Conservation (phyloP, 2,329 filamentous ascomycete genomes). For the Hypoxylon sp. region DNA sequence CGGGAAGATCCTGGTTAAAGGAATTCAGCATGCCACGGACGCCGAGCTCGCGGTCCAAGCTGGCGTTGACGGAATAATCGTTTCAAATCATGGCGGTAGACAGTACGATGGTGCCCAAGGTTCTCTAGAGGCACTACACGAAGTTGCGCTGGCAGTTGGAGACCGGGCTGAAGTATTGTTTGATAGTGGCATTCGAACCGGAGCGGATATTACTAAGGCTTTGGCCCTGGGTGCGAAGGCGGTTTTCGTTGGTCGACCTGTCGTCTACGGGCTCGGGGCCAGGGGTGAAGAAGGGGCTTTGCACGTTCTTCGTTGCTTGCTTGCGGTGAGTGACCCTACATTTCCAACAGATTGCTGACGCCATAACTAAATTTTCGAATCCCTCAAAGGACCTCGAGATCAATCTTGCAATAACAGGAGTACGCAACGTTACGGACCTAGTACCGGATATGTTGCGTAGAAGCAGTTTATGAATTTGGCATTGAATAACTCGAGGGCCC, state of each 20-base stretch:
- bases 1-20: conserved; percentile 73
- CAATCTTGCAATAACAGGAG: conserved; percentile 7
- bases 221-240: conserved; percentile 64
- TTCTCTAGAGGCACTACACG: conserved; percentile 55
- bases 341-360: not conserved
- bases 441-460: not conserved
- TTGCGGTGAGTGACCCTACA: not conserved
- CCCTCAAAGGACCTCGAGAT: conserved; percentile 2
- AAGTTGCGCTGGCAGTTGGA: conserved; percentile 65
- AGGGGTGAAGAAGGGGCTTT: conserved; percentile 63
- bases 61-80: conserved; percentile 61
- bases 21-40: conserved; percentile 64
- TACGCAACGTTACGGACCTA: conserved; percentile 7
- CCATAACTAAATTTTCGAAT: not conserved
- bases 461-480: not conserved
- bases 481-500: not conserved
- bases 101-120: conserved; percentile 49
- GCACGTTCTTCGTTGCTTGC: conserved; percentile 47
- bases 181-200: conserved; percentile 64
- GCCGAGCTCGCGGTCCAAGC: conserved; percentile 58
- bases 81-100: conserved; percentile 65
- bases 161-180: conserved; percentile 61
- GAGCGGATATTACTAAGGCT: conserved; percentile 68
- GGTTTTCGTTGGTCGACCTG: conserved; percentile 65
- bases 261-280: conserved; percentile 64